Evolutionary conservation across 441 rosid species (phyloP), one percentile per base, ranked within the genome.

Genomic region (Theobroma grandiflorum): DNA sequence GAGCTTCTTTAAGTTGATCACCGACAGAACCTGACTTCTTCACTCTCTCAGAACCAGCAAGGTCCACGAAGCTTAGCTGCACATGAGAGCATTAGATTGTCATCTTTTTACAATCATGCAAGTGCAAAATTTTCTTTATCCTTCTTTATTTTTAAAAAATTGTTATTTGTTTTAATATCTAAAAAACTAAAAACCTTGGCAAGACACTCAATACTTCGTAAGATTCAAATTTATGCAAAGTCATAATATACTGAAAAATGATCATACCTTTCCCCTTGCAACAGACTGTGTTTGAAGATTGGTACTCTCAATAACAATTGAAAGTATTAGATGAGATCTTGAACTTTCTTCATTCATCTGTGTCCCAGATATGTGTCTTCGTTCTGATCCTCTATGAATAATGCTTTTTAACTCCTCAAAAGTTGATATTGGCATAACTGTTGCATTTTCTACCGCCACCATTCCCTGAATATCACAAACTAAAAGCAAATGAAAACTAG

Each of bases 271-370:
- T 82, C 99, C 99, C 81, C 94, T 89, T 5, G 98, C 94, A 80
- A 93, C 89, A 43, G 97, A 88, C 76, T 97, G 99, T 40, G 98
- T 94, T 82, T 95, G 99, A 81, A 95, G 95, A 82, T 94, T 93
- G 33, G 97, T 95, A 83, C 98, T 95, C 76, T 97, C 99, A 69
- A 95, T 92, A 63, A 95, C 87, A 76, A 97, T 81, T 11, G 99
- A 97, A 86, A 97, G 92, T 82, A 97, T 87, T 80, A 95, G 65
- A 85, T 97, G 99, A 74, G 99, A 97, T 82, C 99, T 92, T 47
- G 98, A 97, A 82, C 99, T 97, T 85, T 97, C 96, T 81, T 91
- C 97, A 82, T 97, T 97, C 99, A 97, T 95, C 50, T 90, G 95
- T 76, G 99, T 97, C 79, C 94, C 99, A 64, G 95, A 91, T 9